Evolutionary conservation across 2,329 filamentous ascomycete genomes (phyloP), one percentile per base, ranked within the genome.

Genomic region (Clathrospora elynae): DNA sequence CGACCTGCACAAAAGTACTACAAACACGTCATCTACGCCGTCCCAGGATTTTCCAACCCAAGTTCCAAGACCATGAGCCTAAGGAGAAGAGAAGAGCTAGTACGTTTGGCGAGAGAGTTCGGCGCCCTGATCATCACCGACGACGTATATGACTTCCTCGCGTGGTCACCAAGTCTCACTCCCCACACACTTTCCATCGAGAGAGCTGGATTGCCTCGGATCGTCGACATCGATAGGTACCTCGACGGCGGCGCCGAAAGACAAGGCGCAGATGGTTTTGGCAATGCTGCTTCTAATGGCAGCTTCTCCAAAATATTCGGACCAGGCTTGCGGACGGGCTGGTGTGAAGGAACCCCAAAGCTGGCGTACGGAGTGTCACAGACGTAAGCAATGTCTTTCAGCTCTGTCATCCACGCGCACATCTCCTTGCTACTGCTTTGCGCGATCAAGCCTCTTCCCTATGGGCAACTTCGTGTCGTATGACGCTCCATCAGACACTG

Each of bases 61-160:
- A 90, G 87, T 0, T 89, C 86, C 19, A 86, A 86, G 62, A 90
- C 88, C 3, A 92, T 95, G 84, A 83, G 85, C 10, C 69, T 90
- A 3, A 66, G 71, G 12, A 80, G 86, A 18, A 81, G 93, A 3
- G 73, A 84, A 51, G 75, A 75, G 8, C 78, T 97, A 3, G 83
- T 97, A 16, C 74, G 75, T n/a, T 71, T 96, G 5, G 92, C 92
- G 0, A 80, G 92, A 42, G 76, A 84, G 45, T 83, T 86, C 66
- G 85, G 97, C 66, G 89, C 88, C 5, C 78, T 97, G n/a, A 71
- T 96, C 41, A 78, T 96, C 18, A 82, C 82, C 34, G 92, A 97
- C 71, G 93, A 99, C 67, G 90, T 97, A 7, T 99, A 99, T 66
- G 92, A 97, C 67, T 86, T 92, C 54, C 77, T 97, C 4, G 87